phyloP scores from a whole-genome alignment of 2,329 filamentous ascomycete genomes.

The Ophiocordyceps camponoti-leonardi region DNA sequence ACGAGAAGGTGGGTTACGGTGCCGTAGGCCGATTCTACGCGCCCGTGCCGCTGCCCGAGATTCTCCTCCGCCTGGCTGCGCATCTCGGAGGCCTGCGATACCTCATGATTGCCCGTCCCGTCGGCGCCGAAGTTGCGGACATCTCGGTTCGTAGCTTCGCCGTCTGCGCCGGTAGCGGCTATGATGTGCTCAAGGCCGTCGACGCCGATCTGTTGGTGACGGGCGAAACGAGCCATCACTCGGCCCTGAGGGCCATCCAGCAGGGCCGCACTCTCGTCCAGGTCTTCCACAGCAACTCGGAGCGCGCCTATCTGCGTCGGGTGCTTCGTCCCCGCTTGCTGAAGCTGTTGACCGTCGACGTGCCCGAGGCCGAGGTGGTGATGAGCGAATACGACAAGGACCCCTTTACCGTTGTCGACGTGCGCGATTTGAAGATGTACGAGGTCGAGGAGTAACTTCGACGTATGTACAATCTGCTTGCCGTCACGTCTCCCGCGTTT shows the following conservation, averaged over 20 bases:
- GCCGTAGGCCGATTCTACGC: conserved; percentile 24
- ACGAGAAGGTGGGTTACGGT: conserved; percentile 34
- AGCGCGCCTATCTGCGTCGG: conserved; percentile 62
- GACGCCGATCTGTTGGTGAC: conserved; percentile 73
- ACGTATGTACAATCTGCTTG: not conserved
- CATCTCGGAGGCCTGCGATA: conserved; percentile 47
- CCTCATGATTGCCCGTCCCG: conserved; percentile 31
- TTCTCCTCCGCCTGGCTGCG: conserved; percentile 40
- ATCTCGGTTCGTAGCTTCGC: conserved; percentile 50
- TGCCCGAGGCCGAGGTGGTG: conserved; percentile 39
- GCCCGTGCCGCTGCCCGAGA: conserved; percentile 20
- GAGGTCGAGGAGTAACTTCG: no score
- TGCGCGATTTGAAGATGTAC: conserved; percentile 16
- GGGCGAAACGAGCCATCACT: conserved; percentile 87
- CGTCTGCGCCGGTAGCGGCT: conserved; percentile 81
- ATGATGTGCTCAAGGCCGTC: conserved; percentile 51
- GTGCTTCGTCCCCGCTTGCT: conserved; percentile 52
- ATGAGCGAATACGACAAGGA: conserved; percentile 72
- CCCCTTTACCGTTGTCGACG: conserved; percentile 64
- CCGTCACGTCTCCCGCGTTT: not conserved
- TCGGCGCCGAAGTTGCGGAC: conserved; percentile 22
- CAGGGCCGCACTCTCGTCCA: conserved; percentile 67
- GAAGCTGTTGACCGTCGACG: conserved; percentile 33
- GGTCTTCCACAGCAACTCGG: conserved; percentile 86
- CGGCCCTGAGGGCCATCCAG: conserved; percentile 73